Conservation (phyloP, 768 basidiomycete species). For the Melanogaster broomeanus region DNA sequence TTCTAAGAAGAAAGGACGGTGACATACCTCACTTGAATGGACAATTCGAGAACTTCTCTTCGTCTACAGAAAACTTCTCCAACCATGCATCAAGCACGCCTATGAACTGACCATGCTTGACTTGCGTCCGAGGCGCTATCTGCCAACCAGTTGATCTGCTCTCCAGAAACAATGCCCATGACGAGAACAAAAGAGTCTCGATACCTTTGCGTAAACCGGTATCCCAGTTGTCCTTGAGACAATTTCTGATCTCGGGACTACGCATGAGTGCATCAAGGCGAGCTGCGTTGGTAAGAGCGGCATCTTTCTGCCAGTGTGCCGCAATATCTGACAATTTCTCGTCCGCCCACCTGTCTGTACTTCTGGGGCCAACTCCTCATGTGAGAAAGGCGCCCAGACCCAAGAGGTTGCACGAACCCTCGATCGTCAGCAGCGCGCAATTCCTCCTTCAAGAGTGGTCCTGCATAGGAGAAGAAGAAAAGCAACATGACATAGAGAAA, state of each 20-base stretch:
- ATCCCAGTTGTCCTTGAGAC: neutral
- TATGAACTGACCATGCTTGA: neutral
- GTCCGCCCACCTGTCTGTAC: neutral
- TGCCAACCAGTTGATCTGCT: neutral
- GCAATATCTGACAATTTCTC: neutral
- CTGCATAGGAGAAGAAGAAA: slow-evolving; percentile 2
- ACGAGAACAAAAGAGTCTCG: neutral
- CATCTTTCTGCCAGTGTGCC: fast-evolving
- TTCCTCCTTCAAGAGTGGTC: neutral
- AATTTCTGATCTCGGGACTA: neutral
- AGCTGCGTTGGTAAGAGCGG: neutral
- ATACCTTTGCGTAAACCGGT: neutral
- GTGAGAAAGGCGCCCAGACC: neutral
- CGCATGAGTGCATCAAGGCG: neutral
- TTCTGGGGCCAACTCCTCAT: neutral
- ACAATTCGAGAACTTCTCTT: neutral
- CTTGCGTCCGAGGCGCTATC: neutral
- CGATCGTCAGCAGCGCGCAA: neutral
- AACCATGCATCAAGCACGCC: neutral
- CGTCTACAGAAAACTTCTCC: neutral
- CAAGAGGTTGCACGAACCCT: neutral
- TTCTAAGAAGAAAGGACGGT: too few species aligned
- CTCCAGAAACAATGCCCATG: neutral
- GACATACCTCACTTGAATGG: neutral
- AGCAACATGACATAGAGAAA: slow-evolving; percentile 5